Conservation (phyloP, 768 basidiomycete genomes). For the Collybia nuda region DNA sequence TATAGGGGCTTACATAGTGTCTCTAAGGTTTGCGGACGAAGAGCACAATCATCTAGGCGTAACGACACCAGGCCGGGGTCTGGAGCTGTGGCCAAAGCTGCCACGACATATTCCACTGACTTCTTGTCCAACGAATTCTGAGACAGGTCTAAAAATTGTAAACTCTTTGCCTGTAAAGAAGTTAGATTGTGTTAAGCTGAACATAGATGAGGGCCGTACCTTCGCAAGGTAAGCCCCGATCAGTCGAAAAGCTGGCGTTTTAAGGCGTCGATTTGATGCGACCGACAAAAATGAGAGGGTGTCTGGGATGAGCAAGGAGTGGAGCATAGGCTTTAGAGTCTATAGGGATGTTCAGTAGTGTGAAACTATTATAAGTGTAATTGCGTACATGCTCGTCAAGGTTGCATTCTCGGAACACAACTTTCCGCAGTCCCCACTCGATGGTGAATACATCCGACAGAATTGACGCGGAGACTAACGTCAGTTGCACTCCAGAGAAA, state of each 20-base stretch:
- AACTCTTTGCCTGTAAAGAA: constrained; percentile 55
- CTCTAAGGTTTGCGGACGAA: constrained; percentile 77
- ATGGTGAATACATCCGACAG: constrained; percentile 90
- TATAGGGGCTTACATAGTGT: constrained; percentile 60
- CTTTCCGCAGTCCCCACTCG: constrained; percentile 89
- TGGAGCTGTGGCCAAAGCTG: constrained; percentile 57
- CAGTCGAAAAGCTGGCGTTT: constrained; percentile 71
- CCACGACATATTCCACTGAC: constrained; percentile 78
- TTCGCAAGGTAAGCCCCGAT: constrained; percentile 80
- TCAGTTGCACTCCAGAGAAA: constrained; percentile 78
- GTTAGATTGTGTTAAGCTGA: background rate
- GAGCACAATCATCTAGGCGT: constrained; percentile 83
- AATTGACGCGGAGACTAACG: constrained; percentile 66
- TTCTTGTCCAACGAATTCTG: constrained; percentile 85
- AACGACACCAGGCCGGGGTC: constrained; percentile 68
- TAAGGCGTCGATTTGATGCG: constrained; percentile 83
- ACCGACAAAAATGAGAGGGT: constrained; percentile 82
- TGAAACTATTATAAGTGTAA: background rate
- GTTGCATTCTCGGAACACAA: constrained; percentile 85
- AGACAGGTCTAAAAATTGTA: constrained; percentile 90
- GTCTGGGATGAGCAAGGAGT: constrained; percentile 83
- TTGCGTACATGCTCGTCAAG: constrained; percentile 74
- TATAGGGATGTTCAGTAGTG: constrained; percentile 21
- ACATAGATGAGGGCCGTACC: constrained; percentile 33
- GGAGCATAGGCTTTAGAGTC: constrained; percentile 87